Percentiles rank a stretch among this genome's conserved stretches.
phyloP scores from a whole-genome alignment of 805 yeast species.

The Lipomyces orientalis region DNA sequence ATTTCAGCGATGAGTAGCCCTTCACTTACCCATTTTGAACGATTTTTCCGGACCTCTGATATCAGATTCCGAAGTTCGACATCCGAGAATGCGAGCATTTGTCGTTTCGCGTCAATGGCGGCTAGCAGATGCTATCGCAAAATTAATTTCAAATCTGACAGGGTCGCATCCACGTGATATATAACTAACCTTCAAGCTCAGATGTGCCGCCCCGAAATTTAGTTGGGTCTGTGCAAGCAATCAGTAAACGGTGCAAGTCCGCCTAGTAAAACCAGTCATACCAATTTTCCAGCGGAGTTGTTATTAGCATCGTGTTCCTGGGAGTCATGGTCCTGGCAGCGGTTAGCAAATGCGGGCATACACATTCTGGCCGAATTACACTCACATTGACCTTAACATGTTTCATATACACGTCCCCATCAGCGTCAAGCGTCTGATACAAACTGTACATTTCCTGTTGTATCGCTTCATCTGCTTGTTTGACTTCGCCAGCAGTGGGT shows the following conservation, averaged over 20 bases:
- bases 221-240: conserved; percentile 17
- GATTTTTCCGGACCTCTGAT: conserved; percentile 89
- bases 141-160: background rate
- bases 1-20: background rate
- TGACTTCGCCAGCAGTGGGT: conserved; percentile 23
- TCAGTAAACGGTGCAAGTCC: background rate
- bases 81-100: conserved; percentile 74
- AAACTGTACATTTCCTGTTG: conserved; percentile 15
- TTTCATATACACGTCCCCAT: conserved; percentile 8
- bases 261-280: background rate
- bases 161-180: background rate
- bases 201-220: conserved; percentile 71
- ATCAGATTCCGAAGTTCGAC: conserved; percentile 81
- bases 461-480: conserved; percentile 18
- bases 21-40: conserved; percentile 79
- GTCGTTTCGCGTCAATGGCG: conserved; percentile 78
- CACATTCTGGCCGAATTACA: background rate
- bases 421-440: conserved; percentile 32
- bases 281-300: conserved; percentile 11
- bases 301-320: background rate
- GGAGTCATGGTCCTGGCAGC: background rate
- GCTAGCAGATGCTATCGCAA: conserved; percentile 62
- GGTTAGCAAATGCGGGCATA: background rate
- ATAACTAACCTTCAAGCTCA: conserved; percentile 60
- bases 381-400: background rate